Evolutionary conservation across 768 basidiomycete species (phyloP).

Genomic region (Suillus placidus): DNA sequence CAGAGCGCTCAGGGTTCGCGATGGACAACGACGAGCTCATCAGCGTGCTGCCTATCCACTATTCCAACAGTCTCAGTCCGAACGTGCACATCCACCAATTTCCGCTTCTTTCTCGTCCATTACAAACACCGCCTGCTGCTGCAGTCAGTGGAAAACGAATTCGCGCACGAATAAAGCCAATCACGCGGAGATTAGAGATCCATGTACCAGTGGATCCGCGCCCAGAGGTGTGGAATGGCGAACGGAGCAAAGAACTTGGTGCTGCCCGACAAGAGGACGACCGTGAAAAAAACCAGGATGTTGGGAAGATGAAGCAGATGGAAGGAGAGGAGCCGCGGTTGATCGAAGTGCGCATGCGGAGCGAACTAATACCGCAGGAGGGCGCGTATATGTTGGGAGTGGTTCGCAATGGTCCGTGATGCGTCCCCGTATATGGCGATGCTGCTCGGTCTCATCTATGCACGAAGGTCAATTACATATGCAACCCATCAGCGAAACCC

Average conservation of each 20-base stretch:
- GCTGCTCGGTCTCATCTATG: slow-evolving; percentile 15
- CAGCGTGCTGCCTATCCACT: slow-evolving; percentile 70
- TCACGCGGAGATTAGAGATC: slow-evolving; percentile 65
- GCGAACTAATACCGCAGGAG: slow-evolving; percentile 68
- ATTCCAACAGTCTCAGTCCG: slow-evolving; percentile 60
- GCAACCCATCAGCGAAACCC: slow-evolving; percentile 75
- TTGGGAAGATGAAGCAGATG: slow-evolving; percentile 42
- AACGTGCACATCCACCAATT: slow-evolving; percentile 82
- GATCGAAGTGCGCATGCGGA: slow-evolving; percentile 69
- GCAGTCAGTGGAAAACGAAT: slow-evolving; percentile 73
- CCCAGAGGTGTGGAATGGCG: slow-evolving; percentile 79
- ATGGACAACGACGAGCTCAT: slow-evolving; percentile 55
- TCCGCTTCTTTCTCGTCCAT: slow-evolving; percentile 71
- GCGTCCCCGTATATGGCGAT: slow-evolving; percentile 8
- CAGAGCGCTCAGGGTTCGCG: neutral
- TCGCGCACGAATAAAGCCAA: slow-evolving; percentile 69
- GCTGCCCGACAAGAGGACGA: slow-evolving; percentile 72
- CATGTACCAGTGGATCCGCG: slow-evolving; percentile 84
- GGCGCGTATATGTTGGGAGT: slow-evolving; percentile 78
- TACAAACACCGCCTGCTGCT: slow-evolving; percentile 80
- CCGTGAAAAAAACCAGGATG: slow-evolving; percentile 73
- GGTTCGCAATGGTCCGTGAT: slow-evolving; percentile 62
- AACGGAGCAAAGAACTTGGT: slow-evolving; percentile 68
- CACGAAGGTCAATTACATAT: slow-evolving; percentile 68
- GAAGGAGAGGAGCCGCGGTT: slow-evolving; percentile 64